A percentile compares a stretch with the other conserved stretches of the same genome.
phyloP scores from a whole-genome alignment of 2,329 filamentous ascomycete genomes.

The Pestalotiopsis sp. region DNA sequence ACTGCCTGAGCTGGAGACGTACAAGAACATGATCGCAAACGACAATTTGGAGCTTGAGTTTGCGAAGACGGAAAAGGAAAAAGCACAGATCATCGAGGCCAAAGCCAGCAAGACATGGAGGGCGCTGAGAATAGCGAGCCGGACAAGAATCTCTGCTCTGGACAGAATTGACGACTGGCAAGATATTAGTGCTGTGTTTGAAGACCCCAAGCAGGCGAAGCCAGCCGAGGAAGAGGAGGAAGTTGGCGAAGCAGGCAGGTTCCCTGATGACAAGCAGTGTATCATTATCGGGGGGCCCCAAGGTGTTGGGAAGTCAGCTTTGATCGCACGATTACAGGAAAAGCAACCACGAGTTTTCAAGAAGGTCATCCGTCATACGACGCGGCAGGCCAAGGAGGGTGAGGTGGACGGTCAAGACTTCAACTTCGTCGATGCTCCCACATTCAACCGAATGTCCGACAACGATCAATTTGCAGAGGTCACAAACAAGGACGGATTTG shows the following conservation, averaged over 20 bases:
- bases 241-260: constrained; percentile 29
- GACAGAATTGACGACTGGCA: constrained; percentile 86
- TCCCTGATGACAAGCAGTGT: constrained; percentile 49
- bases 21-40: constrained; percentile 72
- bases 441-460: constrained; percentile 60
- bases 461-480: constrained; percentile 62
- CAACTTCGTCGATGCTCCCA: constrained; percentile 56
- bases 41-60: constrained; percentile 88
- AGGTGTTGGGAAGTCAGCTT: constrained; percentile 62
- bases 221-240: constrained; percentile 35
- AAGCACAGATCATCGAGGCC: constrained; percentile 59
- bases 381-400: constrained; percentile 47
- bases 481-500: constrained; percentile 46
- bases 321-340: constrained; percentile 64
- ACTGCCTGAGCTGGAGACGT: constrained; percentile 69
- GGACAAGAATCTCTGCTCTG: constrained; percentile 73
- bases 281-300: constrained; percentile 71
- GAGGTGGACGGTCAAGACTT: constrained; percentile 55
- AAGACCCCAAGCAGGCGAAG: constrained; percentile 43
- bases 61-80: constrained; percentile 64
- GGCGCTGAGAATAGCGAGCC: constrained; percentile 77
- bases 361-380: constrained; percentile 56
- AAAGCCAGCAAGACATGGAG: constrained; percentile 93
- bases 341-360: constrained; percentile 68
- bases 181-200: constrained; percentile 63